Conservation (phyloP, 768 basidiomycete genomes). For the Naganishia randhawae region DNA sequence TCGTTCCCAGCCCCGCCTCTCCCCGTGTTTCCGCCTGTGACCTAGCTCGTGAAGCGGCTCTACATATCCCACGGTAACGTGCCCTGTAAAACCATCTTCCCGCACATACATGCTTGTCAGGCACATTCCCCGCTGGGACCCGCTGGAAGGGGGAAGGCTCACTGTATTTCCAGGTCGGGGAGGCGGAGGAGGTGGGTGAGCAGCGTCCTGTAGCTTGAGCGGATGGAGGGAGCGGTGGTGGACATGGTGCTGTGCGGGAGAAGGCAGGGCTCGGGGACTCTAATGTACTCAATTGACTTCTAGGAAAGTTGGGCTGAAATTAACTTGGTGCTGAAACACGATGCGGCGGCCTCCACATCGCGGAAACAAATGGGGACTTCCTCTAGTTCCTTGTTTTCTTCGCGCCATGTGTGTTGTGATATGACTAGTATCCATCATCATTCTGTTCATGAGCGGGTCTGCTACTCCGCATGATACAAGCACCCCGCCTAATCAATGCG, state of each 20-base stretch:
- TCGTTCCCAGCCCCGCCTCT: background rate
- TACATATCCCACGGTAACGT: background rate
- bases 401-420: too few relatives aligned
- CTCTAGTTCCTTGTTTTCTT: too few relatives aligned
- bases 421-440: too few relatives aligned
- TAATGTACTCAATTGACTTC: too few relatives aligned
- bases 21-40: background rate
- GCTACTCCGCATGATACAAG: too few relatives aligned
- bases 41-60: background rate
- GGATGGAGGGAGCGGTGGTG: background rate
- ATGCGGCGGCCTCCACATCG: too few relatives aligned
- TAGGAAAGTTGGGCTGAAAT: too few relatives aligned
- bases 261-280: too few relatives aligned
- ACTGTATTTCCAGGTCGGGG: conserved; percentile 15
- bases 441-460: too few relatives aligned
- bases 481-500: conserved; percentile 52
- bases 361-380: too few relatives aligned
- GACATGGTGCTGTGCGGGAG: background rate
- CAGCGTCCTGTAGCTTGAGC: conserved; percentile 1
- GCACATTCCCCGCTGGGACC: background rate
- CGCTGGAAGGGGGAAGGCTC: background rate
- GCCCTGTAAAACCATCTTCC: background rate
- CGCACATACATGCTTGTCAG: background rate
- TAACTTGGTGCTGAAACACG: too few relatives aligned
- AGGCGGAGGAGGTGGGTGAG: conserved; percentile 8